Percentiles rank a stretch among this genome's conserved stretches.
Evolutionary conservation across 1,139 yeast genomes (phyloP).

Genomic region (Debaryomycetaceae sp.): DNA sequence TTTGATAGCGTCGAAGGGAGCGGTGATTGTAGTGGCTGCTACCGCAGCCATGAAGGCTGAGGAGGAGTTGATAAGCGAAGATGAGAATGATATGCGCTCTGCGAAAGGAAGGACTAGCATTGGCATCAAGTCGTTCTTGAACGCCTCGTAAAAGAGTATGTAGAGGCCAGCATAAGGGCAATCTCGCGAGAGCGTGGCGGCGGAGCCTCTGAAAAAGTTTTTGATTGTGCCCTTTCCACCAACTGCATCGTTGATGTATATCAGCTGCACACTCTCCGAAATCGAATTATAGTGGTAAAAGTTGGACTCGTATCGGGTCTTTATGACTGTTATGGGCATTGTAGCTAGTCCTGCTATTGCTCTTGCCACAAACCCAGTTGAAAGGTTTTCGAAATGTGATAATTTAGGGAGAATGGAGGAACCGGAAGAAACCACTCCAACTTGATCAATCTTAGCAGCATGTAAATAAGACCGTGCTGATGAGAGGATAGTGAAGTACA

Average conservation of each 20-base stretch:
- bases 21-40: conserved; percentile 80
- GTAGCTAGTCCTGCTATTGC: conserved; percentile 81
- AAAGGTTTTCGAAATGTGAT: conserved; percentile 63
- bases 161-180: conserved; percentile 96
- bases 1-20: conserved; percentile 93
- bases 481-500: conserved; percentile 75
- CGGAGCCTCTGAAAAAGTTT: conserved; percentile 84
- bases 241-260: conserved; percentile 38
- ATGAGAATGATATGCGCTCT: conserved; percentile 11
- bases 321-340: conserved; percentile 97
- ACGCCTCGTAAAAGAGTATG: conserved; percentile 76
- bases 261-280: conserved; percentile 57
- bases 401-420: conserved; percentile 62
- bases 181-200: conserved; percentile 85
- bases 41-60: conserved; percentile 77
- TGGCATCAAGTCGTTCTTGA: conserved; percentile 45
- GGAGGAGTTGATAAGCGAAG: conserved; percentile 62
- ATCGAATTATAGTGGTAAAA: conserved; percentile 68
- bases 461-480: conserved; percentile 55
- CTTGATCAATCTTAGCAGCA: conserved; percentile 16
- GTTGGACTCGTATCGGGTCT: conserved; percentile 83
- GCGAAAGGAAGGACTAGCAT: conserved; percentile 7
- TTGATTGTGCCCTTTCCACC: conserved; percentile 45
- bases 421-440: conserved; percentile 7
- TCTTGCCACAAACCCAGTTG: conserved; percentile 77